Evolutionary conservation across 148 eudicot genomes (phyloP).

Genomic region (Arctostaphylos glauca): DNA sequence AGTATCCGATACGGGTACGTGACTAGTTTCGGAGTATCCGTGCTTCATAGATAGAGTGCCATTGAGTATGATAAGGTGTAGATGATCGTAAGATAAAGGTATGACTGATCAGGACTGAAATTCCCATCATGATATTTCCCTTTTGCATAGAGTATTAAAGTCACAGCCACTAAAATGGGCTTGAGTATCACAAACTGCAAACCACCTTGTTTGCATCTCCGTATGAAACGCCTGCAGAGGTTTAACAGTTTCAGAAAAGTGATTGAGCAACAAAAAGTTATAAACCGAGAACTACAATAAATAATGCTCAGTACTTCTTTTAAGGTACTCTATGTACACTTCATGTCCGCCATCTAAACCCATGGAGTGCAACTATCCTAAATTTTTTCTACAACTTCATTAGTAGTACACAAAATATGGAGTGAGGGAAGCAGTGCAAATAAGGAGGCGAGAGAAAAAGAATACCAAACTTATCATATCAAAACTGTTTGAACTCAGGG

Average conservation of each 20-base stretch:
- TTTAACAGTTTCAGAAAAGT: constrained; percentile 20
- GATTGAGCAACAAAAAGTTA: neutral
- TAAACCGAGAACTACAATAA: neutral
- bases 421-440: constrained; percentile 1
- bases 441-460: neutral
- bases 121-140: constrained; percentile 95
- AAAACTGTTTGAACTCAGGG: neutral
- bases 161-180: constrained; percentile 78
- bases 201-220: constrained; percentile 96
- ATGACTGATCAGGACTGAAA: constrained; percentile 86
- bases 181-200: constrained; percentile 97
- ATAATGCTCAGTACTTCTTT: neutral
- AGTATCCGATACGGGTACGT: too few relatives aligned
- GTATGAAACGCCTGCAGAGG: constrained; percentile 81
- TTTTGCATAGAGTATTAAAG: constrained; percentile 80
- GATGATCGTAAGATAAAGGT: constrained; percentile 87
- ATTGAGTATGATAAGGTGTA: constrained; percentile 87
- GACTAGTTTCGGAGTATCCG: too few relatives aligned
- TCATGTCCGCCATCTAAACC: neutral
- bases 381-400: neutral
- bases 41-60: too few relatives aligned
- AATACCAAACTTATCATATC: neutral
- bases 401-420: neutral
- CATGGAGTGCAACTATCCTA: neutral
- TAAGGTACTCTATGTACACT: neutral